Evolutionary conservation across 306 rosid genomes (phyloP), one percentile per base, ranked within the genome.

Genomic region (Parietaria judaica): DNA sequence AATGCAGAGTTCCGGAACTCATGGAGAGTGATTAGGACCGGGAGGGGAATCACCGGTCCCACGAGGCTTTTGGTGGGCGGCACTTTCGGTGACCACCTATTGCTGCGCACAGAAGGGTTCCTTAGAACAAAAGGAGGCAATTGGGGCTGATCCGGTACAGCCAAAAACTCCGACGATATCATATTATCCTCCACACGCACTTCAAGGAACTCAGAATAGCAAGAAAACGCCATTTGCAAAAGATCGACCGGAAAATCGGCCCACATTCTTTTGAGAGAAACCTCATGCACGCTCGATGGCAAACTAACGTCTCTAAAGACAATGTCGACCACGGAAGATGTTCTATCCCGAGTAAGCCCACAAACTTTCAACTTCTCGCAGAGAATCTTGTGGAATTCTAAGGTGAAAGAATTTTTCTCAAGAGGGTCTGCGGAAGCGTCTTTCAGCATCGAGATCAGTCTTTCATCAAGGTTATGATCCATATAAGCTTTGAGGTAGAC

Each of bases 1-100:
- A 61, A 72, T 65, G 15, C 8, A 14, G 78, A 81, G 67, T 74
- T 68, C 16, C 36, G 64, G 64, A 64, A 70, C 63, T 81, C 87
- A 56, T 75, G 76, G 61, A 86, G 69, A 34, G 67, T 65, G 11
- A 76, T 76, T 43, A 83, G 66, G 77, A 74, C 60, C 54, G 90
- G 83, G 54, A 86, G 83, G 60, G 87, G 89, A 66, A 81, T 74
- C 64, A 77, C 60, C 50, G 95, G 95, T 70, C 95, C 90, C 16
- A 80, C 82, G 36, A 83, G 67, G 66, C 54, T 68, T 53, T 77
- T 77, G 51, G 34, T 56, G 17, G 15, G 53, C 14, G 17, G 70
- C 47, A 64, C 74, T 58, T 69, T 77, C 12, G 13, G n/a, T 16
- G 74, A 55, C 78, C 78, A 68, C 59, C 61, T 72, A 61, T 74